These are phyloP conservation scores for Sophora flavescens DNA, from an alignment of 306 rosid genomes.

Conservation along the genomic window DNA sequence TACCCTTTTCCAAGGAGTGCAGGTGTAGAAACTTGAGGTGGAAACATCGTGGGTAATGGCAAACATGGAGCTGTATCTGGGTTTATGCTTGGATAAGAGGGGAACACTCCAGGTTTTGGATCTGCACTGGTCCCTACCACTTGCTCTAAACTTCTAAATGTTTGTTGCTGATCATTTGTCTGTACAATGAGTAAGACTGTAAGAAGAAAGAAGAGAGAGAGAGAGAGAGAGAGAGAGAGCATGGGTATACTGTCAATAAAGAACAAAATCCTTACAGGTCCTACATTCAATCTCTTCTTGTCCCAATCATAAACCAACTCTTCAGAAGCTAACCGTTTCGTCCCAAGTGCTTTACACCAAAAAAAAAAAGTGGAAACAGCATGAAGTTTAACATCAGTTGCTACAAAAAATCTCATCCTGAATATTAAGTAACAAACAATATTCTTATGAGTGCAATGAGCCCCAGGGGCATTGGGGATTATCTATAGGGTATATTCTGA, in stretches of 20 bases:
- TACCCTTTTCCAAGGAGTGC: slow-evolving; percentile 93
- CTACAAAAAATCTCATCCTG: background rate
- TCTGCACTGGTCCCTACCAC: slow-evolving; percentile 60
- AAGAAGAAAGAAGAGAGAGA: background rate
- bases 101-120: slow-evolving; percentile 58
- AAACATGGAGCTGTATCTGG: slow-evolving; percentile 57
- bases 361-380: slow-evolving; percentile 30
- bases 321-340: slow-evolving; percentile 90
- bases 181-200: slow-evolving; percentile 43
- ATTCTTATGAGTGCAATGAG: slow-evolving; percentile 28
- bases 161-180: slow-evolving; percentile 67
- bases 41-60: slow-evolving; percentile 61
- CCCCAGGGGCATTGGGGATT: background rate
- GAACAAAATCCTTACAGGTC: slow-evolving; percentile 70
- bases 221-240: slow-evolving; percentile 6
- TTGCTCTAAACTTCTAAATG: slow-evolving; percentile 62
- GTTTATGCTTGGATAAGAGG: slow-evolving; percentile 54
- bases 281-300: slow-evolving; percentile 86
- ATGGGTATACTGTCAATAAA: background rate
- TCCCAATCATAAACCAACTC: slow-evolving; percentile 88
- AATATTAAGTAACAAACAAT: slow-evolving; percentile 28
- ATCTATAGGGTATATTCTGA: background rate
- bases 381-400: slow-evolving; percentile 48
- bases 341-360: slow-evolving; percentile 77
- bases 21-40: slow-evolving; percentile 66